Conservation (phyloP, 345 rosid species). For the Brassica incana region DNA sequence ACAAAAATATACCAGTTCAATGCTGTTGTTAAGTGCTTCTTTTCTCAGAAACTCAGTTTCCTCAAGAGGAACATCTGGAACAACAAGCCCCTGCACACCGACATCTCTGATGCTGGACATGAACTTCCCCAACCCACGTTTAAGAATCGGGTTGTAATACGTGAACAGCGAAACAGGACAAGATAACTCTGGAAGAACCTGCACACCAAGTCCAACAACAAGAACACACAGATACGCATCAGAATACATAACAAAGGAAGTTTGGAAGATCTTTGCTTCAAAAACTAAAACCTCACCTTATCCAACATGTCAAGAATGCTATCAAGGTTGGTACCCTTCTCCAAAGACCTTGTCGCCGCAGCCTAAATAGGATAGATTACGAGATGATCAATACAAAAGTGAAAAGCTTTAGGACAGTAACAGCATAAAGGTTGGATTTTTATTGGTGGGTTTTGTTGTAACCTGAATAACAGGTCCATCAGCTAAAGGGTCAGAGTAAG, state of each 20-base stretch:
- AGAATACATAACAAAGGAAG: not conserved
- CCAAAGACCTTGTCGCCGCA: conserved; percentile 82
- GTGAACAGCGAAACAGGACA: conserved; percentile 80
- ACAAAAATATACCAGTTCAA: conserved; percentile 60
- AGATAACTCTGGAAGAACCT: conserved; percentile 81
- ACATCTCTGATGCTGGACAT: conserved; percentile 66
- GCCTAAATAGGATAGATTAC: conserved; percentile 48
- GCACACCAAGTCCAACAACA: conserved; percentile 27
- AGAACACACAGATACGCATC: not conserved
- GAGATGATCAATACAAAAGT: not conserved
- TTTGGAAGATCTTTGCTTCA: not conserved
- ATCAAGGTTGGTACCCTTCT: conserved; percentile 67
- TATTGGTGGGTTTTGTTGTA: not conserved
- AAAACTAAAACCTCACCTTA: conserved; percentile 49
- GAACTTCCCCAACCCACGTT: conserved; percentile 72
- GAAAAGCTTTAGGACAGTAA: conserved; percentile 1
- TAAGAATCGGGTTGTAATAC: conserved; percentile 85
- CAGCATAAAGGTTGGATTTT: conserved; percentile 5
- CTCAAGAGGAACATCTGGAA: conserved; percentile 96
- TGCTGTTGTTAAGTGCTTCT: conserved; percentile 64
- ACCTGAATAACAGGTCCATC: conserved; percentile 99
- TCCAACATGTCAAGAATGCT: conserved; percentile 71
- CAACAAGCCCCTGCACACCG: conserved; percentile 89
- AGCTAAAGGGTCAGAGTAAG: conserved; percentile 94
- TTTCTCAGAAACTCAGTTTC: conserved; percentile 77